Conservation (phyloP, 108 stramenopile species). For the Skeletonema grethae region DNA sequence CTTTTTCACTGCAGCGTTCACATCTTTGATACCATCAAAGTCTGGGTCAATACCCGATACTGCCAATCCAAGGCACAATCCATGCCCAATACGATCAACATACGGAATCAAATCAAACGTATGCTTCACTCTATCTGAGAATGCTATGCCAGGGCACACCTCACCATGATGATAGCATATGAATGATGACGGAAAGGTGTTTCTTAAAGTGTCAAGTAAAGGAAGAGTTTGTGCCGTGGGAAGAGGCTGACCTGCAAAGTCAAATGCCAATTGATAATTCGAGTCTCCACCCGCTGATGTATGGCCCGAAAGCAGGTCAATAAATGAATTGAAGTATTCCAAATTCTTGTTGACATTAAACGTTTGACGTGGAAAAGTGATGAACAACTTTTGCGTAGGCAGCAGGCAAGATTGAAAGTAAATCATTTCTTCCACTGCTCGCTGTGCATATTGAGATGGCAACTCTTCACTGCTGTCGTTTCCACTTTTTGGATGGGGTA, state of each 20-base stretch:
- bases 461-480: background rate
- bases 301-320: conserved; percentile 7
- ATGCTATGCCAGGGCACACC: conserved; percentile 22
- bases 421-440: conserved; percentile 34
- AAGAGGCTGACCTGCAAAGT: conserved; percentile 35
- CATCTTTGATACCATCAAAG: background rate
- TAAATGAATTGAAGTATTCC: conserved; percentile 27
- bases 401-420: conserved; percentile 26
- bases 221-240: conserved; percentile 13
- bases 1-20: background rate
- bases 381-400: conserved; percentile 17
- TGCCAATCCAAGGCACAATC: conserved; percentile 37
- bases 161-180: conserved; percentile 42
- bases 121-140: conserved; percentile 24
- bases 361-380: conserved; percentile 35
- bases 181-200: conserved; percentile 14
- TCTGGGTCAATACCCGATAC: conserved; percentile 21
- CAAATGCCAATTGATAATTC: conserved; percentile 20
- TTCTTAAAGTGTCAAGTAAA: conserved; percentile 19
- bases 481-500: conserved; percentile 19
- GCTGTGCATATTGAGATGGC: conserved; percentile 14
- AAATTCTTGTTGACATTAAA: conserved; percentile 19
- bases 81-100: conserved; percentile 27
- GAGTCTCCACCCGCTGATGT: background rate
- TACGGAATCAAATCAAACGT: conserved; percentile 27